Conservation (phyloP, 2,329 filamentous ascomycete species). For the Beauveria scarabaeidicola region DNA sequence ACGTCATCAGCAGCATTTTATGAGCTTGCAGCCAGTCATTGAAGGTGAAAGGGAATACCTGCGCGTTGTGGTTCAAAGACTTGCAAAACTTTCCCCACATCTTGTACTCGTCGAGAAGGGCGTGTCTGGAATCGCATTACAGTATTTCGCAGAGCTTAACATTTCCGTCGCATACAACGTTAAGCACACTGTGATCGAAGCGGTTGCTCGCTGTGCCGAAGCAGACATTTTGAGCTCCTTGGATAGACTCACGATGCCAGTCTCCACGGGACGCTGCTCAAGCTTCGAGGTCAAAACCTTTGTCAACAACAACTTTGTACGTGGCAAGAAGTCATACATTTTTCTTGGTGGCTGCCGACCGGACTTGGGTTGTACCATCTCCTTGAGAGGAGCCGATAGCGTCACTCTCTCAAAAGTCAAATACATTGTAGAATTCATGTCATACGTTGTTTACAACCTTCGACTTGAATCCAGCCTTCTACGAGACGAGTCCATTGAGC, state of each 20-base stretch:
- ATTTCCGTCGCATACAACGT: constrained; percentile 96
- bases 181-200: constrained; percentile 90
- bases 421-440: constrained; percentile 94
- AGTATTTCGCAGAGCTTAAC: constrained; percentile 77
- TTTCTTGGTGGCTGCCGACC: constrained; percentile 86
- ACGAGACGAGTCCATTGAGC: constrained; percentile 83
- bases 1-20: constrained; percentile 78
- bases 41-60: constrained; percentile 93
- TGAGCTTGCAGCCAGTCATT: constrained; percentile 95
- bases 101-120: constrained; percentile 87
- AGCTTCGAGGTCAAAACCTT: constrained; percentile 96
- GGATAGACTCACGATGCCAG: constrained; percentile 71
- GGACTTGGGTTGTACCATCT: constrained; percentile 89
- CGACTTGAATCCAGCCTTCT: constrained; percentile 92
- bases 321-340: constrained; percentile 87
- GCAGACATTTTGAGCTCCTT: constrained; percentile 90
- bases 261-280: constrained; percentile 70
- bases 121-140: constrained; percentile 82
- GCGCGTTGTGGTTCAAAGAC: constrained; percentile 82
- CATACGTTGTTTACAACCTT: constrained; percentile 96
- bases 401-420: constrained; percentile 71
- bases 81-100: constrained; percentile 75
- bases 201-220: constrained; percentile 84
- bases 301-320: constrained; percentile 64
- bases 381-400: constrained; percentile 71